Percentiles rank a stretch among this genome's conserved stretches.
Conservation (phyloP, 2,329 filamentous ascomycete genomes). For the Scedosporium boydii region DNA sequence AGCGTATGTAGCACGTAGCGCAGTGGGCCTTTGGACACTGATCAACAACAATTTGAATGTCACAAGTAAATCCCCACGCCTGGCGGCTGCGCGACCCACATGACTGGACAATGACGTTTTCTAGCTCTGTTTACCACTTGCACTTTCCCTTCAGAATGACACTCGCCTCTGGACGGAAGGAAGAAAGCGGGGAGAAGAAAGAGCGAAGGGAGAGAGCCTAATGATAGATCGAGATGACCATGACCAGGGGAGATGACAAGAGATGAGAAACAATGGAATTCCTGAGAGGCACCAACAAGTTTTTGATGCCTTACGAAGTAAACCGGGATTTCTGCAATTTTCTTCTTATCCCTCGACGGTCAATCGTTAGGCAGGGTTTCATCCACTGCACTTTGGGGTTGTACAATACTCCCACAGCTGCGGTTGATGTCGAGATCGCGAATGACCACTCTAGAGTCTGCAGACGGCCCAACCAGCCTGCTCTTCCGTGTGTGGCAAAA, state of each 20-base stretch:
- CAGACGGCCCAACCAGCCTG: not conserved
- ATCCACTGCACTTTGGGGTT: not conserved
- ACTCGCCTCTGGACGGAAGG: not conserved
- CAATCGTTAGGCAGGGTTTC: not conserved
- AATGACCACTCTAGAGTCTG: not conserved
- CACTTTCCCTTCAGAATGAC: not conserved
- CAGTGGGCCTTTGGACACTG: not conserved
- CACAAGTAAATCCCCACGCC: too few species aligned
- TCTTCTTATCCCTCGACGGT: not conserved
- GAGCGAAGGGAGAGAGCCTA: not conserved
- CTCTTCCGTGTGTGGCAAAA: too few species aligned
- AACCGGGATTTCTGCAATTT: not conserved
- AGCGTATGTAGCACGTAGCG: too few species aligned
- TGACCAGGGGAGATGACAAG: too few species aligned
- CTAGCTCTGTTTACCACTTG: not conserved
- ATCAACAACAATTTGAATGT: too few species aligned
- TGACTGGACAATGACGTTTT: too few species aligned
- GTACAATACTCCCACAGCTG: not conserved
- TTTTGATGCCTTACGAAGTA: not conserved
- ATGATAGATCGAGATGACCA: not conserved
- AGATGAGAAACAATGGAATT: not conserved
- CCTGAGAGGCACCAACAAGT: not conserved
- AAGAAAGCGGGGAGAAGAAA: not conserved
- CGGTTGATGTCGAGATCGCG: not conserved
- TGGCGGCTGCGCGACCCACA: too few species aligned